Base-by-base conservation (phyloP, 176 grass and related monocot genomes). In the Phyllostachys edulis region DNA sequence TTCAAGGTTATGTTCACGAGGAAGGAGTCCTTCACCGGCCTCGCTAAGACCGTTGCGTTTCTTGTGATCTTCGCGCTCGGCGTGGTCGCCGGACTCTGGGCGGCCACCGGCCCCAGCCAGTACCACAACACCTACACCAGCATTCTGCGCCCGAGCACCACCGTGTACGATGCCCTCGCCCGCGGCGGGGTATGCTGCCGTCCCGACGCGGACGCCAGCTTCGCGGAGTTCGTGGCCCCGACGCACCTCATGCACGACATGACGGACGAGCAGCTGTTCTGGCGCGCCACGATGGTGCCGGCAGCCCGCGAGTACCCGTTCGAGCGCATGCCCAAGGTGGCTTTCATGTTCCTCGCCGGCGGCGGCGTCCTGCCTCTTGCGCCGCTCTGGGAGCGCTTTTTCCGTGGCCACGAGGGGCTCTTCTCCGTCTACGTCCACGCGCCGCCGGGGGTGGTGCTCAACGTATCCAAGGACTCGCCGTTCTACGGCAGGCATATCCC, bases 341-440 rank as follows among this genome's bases (percentile, higher is more conserved):
- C 95, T 5, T 93, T 98, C 82, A 69, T 94, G 90, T 94, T 98
- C 83, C 71, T 98, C 66, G 82, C 90, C 75, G 88, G 90, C 16
- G 21, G 49, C 34, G 90, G 95, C 46, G 75, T 73, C 26, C 67
- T 94, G 52, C 92, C 90, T 32, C 69, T 98, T 17, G 90, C 84
- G 13, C 92, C 92, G 47, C 87, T 94, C 67, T 94, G 95, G 92
- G 95, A 98, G 24, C 84, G 92, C 67, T 94, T 97, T 89, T 97
- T 97, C 87, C 88, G 81, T 45, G 95, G 90, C 11, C 88, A 91
- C 45, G 79, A 87, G 68, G 87, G 66, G 0, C 82, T 23, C 18
- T 97, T 92, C 70, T 94, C 92, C 61, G 14, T 97, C 86, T 97
- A 97, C 76, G 76, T 97, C 63, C 95, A 97, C 54, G 66, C 92